Evolutionary conservation across 1,284 basidiomycete species (phyloP), one percentile per base, ranked within the genome.

Genomic region (Irpex sp.): DNA sequence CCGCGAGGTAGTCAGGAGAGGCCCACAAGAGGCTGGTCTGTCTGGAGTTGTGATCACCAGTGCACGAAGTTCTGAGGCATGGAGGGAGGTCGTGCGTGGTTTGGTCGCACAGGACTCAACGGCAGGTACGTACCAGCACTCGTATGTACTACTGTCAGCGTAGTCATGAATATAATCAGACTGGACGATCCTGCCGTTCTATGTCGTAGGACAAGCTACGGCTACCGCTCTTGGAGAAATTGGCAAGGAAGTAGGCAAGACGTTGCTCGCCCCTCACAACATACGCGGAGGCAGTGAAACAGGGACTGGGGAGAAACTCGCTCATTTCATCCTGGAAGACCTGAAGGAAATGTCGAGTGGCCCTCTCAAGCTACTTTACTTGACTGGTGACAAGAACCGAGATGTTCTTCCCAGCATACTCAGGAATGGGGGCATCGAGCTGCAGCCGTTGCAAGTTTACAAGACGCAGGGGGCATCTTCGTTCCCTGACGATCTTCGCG

Each of bases 331-430:
- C 66, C 69, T 87, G 44, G 68, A 74, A 0, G 83, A 88, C 60
- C 62, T 79, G 38, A 57, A 69, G 0, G 9, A 38, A n/a, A 51
- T 60, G 1, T 69, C 65, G 17, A 17, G 4, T 15, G 13, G 17
- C 4, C 21, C 21, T 19, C 51, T 47, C 49, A 77, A 69, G 47
- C 68, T 94, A 59, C 73, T 94, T 8, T 93, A 91, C 71, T 80
- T 94, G 6, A 89, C 85, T 4, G 92, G 92, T 13, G 92, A 94
- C 79, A 94, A 93, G 79, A 93, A 91, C 65, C 80, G 84, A 15
- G 90, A 93, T 67, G 88, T 84, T 0, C 73, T 94, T 1, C 77
- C 85, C 0, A 76, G 65, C 4, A 80, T 87, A 7, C 76, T 94
- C 44, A 63, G 68, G 0, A 76, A 76, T 0, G 81, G 76, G 0